phyloP scores from a whole-genome alignment of 352 stramenopile genomes.

The Pythium brachiatum region DNA sequence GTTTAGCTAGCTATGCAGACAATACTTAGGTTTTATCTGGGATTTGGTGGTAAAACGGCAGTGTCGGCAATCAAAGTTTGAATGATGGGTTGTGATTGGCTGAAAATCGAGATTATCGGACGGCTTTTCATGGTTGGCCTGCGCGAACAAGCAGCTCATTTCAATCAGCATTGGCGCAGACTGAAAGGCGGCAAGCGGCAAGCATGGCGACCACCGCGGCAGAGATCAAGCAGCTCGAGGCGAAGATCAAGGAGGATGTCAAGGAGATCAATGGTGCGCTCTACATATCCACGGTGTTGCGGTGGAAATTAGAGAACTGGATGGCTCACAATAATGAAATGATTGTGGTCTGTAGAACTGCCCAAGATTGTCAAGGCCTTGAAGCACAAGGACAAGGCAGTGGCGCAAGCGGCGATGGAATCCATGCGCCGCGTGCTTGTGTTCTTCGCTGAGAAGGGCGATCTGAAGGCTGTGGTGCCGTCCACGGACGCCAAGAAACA shows the following conservation, averaged over 20 bases:
- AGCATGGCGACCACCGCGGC: conserved; percentile 51
- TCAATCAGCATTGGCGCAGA: conserved; percentile 29
- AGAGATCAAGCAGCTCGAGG: conserved; percentile 86
- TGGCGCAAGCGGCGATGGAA: conserved; percentile 76
- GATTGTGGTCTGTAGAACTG: conserved; percentile 36
- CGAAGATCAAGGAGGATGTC: conserved; percentile 83
- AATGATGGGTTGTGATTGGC: conserved; percentile 20
- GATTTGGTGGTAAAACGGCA: neutral
- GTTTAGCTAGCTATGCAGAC: neutral
- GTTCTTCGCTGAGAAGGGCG: conserved; percentile 82
- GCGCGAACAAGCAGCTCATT: conserved; percentile 15
- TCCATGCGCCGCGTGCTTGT: conserved; percentile 75
- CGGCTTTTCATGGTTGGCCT: conserved; percentile 31
- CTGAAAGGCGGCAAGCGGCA: conserved; percentile 25
- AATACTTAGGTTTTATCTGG: neutral
- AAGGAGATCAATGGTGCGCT: conserved; percentile 75
- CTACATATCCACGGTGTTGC: neutral
- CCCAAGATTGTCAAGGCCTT: conserved; percentile 73
- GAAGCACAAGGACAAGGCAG: conserved; percentile 64
- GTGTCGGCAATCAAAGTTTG: neutral
- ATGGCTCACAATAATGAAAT: neutral
- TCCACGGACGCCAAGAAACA: conserved; percentile 37
- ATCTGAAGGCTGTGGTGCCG: conserved; percentile 40
- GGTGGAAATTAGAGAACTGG: neutral
- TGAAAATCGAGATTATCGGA: conserved; percentile 11